Evolutionary conservation across 495 filamentous ascomycete genomes (phyloP).

Genomic region (Extremus antarcticus): DNA sequence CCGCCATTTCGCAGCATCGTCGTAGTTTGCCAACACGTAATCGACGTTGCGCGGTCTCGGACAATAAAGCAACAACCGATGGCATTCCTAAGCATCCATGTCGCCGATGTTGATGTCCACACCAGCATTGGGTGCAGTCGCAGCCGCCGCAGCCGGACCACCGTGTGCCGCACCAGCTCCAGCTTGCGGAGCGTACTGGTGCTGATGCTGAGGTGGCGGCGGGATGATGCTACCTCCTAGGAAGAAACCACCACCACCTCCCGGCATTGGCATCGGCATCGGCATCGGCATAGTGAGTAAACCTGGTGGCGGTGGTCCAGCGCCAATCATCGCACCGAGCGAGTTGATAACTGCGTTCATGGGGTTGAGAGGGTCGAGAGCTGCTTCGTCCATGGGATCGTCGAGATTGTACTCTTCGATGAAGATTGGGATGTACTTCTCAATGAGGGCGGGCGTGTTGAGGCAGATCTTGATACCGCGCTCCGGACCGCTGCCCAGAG

Average conservation of each 20-base stretch:
- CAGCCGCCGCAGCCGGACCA: no score
- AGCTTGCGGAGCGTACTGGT: no score
- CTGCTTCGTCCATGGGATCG: neutral
- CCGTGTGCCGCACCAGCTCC: no score
- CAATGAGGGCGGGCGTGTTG: neutral
- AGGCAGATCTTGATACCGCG: constrained; percentile 14
- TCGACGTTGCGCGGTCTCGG: no score
- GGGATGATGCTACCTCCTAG: neutral
- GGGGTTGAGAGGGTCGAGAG: neutral
- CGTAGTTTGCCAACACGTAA: no score
- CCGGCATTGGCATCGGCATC: neutral
- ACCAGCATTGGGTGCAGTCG: no score
- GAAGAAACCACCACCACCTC: neutral
- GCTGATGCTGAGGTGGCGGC: no score
- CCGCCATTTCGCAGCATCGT: no score
- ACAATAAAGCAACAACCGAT: no score
- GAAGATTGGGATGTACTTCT: constrained; percentile 11
- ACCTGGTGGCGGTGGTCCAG: neutral
- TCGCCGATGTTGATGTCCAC: no score
- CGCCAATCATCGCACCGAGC: neutral
- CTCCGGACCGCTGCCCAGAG: neutral
- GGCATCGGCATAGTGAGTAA: no score
- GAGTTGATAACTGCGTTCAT: neutral
- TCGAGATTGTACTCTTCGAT: constrained; percentile 18
- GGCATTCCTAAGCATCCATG: no score